Evolutionary conservation across 2,329 filamentous ascomycete species (phyloP).

Genomic region (Conoideocrella luteorostrata): DNA sequence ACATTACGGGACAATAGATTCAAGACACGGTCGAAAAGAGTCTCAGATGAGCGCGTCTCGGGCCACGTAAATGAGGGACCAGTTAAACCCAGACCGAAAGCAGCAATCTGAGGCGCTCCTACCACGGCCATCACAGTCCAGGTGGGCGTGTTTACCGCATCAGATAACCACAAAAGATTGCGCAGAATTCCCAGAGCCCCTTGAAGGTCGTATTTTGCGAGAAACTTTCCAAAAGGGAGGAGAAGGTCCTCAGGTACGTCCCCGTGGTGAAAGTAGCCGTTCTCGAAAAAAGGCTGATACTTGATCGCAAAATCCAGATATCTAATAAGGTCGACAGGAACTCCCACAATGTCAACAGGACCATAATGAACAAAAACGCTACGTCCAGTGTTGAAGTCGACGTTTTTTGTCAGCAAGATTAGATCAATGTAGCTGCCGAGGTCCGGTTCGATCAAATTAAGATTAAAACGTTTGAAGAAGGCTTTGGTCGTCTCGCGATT

Average conservation of each 20-base stretch:
- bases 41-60: constrained; percentile 2
- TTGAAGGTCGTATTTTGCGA: not conserved
- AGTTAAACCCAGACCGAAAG: not conserved
- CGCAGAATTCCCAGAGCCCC: not conserved
- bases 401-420: not conserved
- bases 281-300: not conserved
- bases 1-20: not conserved
- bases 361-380: not conserved
- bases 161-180: not conserved
- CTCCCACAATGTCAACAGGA: not conserved
- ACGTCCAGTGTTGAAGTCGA: not conserved
- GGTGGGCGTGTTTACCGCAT: constrained; percentile 1
- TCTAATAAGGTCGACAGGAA: not conserved
- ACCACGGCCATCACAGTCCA: constrained; percentile 2
- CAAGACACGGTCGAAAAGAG: not conserved
- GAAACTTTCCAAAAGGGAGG: not conserved
- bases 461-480: not conserved
- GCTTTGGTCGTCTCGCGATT: not conserved
- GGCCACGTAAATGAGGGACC: constrained; percentile 4
- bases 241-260: constrained; percentile 1
- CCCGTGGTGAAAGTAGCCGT: constrained; percentile 1
- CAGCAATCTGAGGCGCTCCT: not conserved
- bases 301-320: not conserved
- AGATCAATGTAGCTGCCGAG: not conserved
- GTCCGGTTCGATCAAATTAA: not conserved